Percentiles rank a stretch among this genome's conserved stretches.
These are phyloP conservation scores for Diaporthe destruens DNA, from an alignment of 2,329 filamentous ascomycete genomes.

Conservation along the genomic window DNA sequence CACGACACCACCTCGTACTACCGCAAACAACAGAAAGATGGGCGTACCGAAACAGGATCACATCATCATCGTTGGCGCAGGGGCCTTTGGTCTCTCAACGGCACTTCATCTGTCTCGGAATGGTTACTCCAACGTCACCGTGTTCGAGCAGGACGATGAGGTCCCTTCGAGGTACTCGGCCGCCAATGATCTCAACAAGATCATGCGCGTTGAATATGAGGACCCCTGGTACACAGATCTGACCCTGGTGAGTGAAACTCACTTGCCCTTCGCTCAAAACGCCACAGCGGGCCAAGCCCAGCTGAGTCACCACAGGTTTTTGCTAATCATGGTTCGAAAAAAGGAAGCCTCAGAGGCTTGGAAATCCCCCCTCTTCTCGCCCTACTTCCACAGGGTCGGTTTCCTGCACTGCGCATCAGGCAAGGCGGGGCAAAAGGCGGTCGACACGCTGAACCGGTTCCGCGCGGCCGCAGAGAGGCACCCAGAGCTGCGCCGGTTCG, in stretches of 20 bases:
- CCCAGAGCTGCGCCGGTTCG: constrained; percentile 13
- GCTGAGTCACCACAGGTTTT: neutral
- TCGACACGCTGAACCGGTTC: constrained; percentile 31
- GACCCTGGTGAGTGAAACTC: constrained; percentile 41
- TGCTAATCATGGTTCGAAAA: neutral
- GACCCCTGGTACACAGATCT: constrained; percentile 68
- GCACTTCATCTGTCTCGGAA: constrained; percentile 59
- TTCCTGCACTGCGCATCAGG: constrained; percentile 54
- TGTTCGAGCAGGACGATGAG: constrained; percentile 57
- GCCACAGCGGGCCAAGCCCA: constrained; percentile 44
- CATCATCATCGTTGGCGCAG: constrained; percentile 59
- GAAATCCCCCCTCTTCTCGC: constrained; percentile 65
- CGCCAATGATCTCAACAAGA: constrained; percentile 72
- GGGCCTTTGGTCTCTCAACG: constrained; percentile 64
- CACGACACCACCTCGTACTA: neutral
- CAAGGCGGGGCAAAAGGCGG: constrained; percentile 17
- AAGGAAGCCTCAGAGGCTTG: constrained; percentile 64
- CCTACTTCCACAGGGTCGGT: constrained; percentile 61
- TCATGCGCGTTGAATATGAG: constrained; percentile 70
- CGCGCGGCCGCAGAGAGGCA: constrained; percentile 8
- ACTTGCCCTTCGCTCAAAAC: constrained; percentile 55
- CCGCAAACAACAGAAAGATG: neutral
- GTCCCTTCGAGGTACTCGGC: constrained; percentile 65
- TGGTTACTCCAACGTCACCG: constrained; percentile 60
- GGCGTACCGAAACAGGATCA: constrained; percentile 1